Evolutionary conservation across 331 rosid genomes (phyloP), one percentile per base, ranked within the genome.

Genomic region (Malus hybrid): DNA sequence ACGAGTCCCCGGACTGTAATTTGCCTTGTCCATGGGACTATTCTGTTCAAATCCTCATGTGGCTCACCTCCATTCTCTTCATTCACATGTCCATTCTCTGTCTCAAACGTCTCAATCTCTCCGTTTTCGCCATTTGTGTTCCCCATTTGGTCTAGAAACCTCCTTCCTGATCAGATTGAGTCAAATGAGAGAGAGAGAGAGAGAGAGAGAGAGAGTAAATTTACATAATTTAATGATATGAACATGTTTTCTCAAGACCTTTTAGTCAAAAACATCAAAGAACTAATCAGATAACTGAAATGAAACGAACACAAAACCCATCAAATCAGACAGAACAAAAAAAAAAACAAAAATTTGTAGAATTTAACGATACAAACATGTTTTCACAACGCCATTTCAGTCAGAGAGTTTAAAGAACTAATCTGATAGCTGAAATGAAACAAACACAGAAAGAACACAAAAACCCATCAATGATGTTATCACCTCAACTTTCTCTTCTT

Each of bases 1-100:
- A 89, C 18, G 1, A 95, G 76, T 39, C 98, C 99, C 55, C 99
- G 78, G 50, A 88, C 2, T 20, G 99, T 95, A 10, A 95, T 86
- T 72, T 95, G 99, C 62, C 11, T 86, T 22, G 63, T 67, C 97
- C 98, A 95, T 69, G 96, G 97, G 22, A 83, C 70, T 53, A 89
- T 81, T 80, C 84, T 90, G 65, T 74, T 84, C 62, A 83, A 9
- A 11, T 89, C 91, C 65, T 83, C 94, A 7, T 16, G 57, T 28
- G 80, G 18, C 80, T 82, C 89, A n/a, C 57, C 75, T 52, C 81
- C 63, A 60, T 69, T 82, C 67, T 82, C 87, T 81, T 89, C 92
- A 82, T 73, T 88, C 36, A 56, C 58, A 48, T 84, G 86, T 42
- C 68, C 58, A 48, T 84, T 87, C 33, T 72, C 84, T 32, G 78